Percentiles rank a stretch among this genome's conserved stretches.
Conservation (phyloP, 371 early-diverging fungal species). For the Capillidium heterosporum region DNA sequence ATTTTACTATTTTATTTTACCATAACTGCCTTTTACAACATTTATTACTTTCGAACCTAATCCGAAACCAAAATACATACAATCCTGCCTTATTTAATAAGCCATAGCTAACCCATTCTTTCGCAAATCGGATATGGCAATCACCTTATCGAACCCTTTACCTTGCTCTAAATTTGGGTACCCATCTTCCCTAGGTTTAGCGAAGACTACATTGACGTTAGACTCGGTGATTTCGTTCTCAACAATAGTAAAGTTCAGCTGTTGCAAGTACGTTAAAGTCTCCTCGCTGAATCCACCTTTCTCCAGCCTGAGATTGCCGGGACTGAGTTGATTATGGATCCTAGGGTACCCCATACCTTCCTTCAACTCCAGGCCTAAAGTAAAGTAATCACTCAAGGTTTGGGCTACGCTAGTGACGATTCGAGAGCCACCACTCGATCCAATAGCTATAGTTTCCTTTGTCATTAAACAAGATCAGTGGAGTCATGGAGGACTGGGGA, state of each 20-base stretch:
- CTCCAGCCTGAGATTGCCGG: constrained; percentile 29
- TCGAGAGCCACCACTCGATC: constrained; percentile 89
- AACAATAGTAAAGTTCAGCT: background rate
- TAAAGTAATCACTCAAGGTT: constrained; percentile 53
- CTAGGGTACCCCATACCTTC: constrained; percentile 65
- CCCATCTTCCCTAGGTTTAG: too few relatives aligned
- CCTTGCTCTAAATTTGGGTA: too few relatives aligned
- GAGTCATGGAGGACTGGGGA: constrained; percentile 80
- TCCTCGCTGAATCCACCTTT: background rate
- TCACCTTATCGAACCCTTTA: too few relatives aligned
- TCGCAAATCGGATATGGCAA: too few relatives aligned
- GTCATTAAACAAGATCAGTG: constrained; percentile 55
- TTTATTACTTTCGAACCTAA: too few relatives aligned
- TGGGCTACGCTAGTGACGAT: constrained; percentile 78
- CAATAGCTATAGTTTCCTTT: constrained; percentile 53
- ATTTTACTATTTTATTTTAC: too few relatives aligned
- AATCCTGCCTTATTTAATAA: too few relatives aligned
- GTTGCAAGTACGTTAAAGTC: background rate
- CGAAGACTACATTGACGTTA: background rate
- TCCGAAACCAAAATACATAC: too few relatives aligned
- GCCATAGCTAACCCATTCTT: too few relatives aligned
- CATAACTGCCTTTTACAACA: too few relatives aligned
- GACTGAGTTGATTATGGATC: constrained; percentile 88
- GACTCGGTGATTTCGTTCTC: background rate
- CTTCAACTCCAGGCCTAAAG: constrained; percentile 40